Base-by-base conservation (phyloP, 768 basidiomycete genomes). In the Chiua virens region DNA sequence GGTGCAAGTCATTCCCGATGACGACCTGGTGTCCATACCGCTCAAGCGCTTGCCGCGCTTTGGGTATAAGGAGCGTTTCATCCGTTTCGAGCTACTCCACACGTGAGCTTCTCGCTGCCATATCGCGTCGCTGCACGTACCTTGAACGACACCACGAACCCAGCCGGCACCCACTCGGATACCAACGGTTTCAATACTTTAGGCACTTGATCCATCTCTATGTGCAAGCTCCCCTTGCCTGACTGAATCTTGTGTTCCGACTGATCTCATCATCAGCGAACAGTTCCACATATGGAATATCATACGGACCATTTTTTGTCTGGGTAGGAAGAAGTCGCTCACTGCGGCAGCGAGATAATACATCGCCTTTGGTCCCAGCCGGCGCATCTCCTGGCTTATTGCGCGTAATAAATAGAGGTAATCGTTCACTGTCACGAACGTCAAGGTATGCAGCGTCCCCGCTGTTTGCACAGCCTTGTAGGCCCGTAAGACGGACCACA, bases 151-250 rank as follows among this genome's bases (percentile, higher is more conserved):
- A 99, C 92, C 35, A 98, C 86, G 66, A 85, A 98, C 0, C 92
- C 95, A 40, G 89, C 83, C 8, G 79, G 83, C 2, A 85, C 87
- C 96, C 97, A 99, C 66, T 98, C 92, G 40, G 88, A 85, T 8
- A 98, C 94, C 73, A 99, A 75, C 0, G 93, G 89, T 68, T 91
- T 89, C 41, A 99, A 74, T 32, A 98, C 86, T 71, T 99, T 99
- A 8, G 97, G 97, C 0, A 98, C 95, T 68, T 98, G 94, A 64
- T 99, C 97, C 97, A 98, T 99, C 69, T 98, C 95, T 49, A 98
- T 89, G 41, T 83, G 81, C 22, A 98, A 74, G 57, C 87, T 95
- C 2, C 95, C 96, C 65, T 96, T 94, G 25, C 92, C 91, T 1
- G 94, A 97, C 64, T 98, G 96, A 34, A 99, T 98, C 74, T 99